A percentile compares a stretch with the other conserved stretches of the same genome.
Conservation (phyloP, 305 asterid genomes). For the Solanum aculeatissimum region DNA sequence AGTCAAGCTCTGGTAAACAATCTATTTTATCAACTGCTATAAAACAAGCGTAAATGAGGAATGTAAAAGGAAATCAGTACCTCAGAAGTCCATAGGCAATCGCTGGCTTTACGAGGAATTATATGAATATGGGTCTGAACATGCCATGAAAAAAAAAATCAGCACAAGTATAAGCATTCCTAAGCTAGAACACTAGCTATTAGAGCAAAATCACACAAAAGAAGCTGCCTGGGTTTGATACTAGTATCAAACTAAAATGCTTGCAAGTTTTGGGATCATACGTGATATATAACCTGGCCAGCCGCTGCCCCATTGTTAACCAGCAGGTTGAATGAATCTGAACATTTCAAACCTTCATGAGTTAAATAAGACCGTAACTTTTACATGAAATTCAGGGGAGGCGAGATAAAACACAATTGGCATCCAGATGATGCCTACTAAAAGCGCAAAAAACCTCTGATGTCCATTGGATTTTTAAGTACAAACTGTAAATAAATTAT, state of each 20-base stretch:
- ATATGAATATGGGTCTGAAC: constrained; percentile 92
- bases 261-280: constrained; percentile 18
- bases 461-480: neutral
- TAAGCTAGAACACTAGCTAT: neutral
- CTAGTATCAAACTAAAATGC: neutral
- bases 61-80: constrained; percentile 11
- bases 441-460: neutral
- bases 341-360: neutral
- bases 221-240: neutral
- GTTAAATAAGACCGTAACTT: neutral
- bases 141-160: constrained; percentile 14
- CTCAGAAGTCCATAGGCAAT: constrained; percentile 93
- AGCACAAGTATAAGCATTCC: constrained; percentile 5
- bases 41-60: neutral
- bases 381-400: neutral
- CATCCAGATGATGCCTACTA: neutral
- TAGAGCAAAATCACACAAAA: neutral
- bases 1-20: constrained; percentile 36
- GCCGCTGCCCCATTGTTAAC: constrained; percentile 95
- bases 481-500: neutral
- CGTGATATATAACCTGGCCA: constrained; percentile 89
- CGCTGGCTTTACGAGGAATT: constrained; percentile 75
- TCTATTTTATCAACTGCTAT: neutral
- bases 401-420: neutral
- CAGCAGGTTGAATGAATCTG: constrained; percentile 91